Base-by-base conservation (phyloP, 208 protist species). In the Wallacemonas collosoma region DNA sequence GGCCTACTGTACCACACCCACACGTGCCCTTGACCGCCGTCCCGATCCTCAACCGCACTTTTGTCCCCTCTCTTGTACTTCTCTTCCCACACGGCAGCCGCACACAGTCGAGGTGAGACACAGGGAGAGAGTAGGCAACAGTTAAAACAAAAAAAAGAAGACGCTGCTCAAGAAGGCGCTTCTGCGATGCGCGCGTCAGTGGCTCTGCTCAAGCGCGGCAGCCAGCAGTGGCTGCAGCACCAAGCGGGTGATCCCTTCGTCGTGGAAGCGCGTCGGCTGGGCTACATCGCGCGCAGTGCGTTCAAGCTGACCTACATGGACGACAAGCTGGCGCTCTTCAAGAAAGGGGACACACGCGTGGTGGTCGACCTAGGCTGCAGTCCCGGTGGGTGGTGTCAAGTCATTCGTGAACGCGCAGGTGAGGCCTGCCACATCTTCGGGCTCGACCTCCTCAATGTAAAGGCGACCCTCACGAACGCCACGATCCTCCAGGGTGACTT, bases 341-440 rank as follows among this genome's bases (percentile, higher is more conserved):
- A 78, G 35, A 41, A 69, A 3, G 36, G 55, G 15, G 53, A 80
- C 36, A 92, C 84, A 39, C 77, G 81, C 48, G 74, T 83, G 47
- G 90, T 86, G 15, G 73, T 95, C 36, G 90, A 95, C 73, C 81
- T 95, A 26, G 90, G 90, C 45, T 92, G 86, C 73, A 95, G 90
- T 57, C 90, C 90, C n/a, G 90, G 90, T 12, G 86, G 90, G 61
- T 95, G 90, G 90, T 88, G 85, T 38, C 90, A 95, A 71, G 88
- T 95, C 39, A 83, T 92, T 14, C 88, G 88, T 48, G 79, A 95
- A 76, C 78, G 85, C 12, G 78, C 82, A 39, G 77, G 80, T 1
- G 84, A 91, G 41, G 15, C 17, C n/a, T 95, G 90, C 76, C 69
- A 77, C 48, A 75, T 95, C n/a, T 81, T 92, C 44, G 90, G 86